Percentiles rank a stretch among this genome's conserved stretches.
phyloP scores from a whole-genome alignment of 129 eudicot genomes.

The Tagetes patula region DNA sequence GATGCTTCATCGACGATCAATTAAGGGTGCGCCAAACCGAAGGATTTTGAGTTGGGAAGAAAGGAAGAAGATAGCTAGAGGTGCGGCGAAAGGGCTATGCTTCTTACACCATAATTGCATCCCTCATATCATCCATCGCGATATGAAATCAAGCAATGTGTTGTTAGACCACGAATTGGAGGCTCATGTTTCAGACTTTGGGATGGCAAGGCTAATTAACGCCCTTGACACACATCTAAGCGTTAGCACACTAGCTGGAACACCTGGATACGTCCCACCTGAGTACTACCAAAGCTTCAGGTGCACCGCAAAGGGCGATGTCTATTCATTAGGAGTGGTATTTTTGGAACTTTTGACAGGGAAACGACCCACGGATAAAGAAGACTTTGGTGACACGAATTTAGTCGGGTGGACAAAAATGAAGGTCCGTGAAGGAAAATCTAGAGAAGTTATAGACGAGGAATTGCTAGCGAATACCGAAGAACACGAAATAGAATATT shows the following conservation, averaged over 20 bases:
- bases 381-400: slow-evolving; percentile 89
- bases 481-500: slow-evolving; percentile 56
- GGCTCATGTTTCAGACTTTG: slow-evolving; percentile 84
- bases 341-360: slow-evolving; percentile 71
- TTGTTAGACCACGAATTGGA: slow-evolving; percentile 77
- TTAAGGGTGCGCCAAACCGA: slow-evolving; percentile 30
- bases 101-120: slow-evolving; percentile 85
- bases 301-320: slow-evolving; percentile 90
- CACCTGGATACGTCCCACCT: slow-evolving; percentile 90
- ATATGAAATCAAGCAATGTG: slow-evolving; percentile 91
- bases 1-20: slow-evolving; percentile 65
- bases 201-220: slow-evolving; percentile 86
- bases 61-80: slow-evolving; percentile 74
- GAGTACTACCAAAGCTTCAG: slow-evolving; percentile 91
- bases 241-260: slow-evolving; percentile 80
- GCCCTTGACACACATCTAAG: slow-evolving; percentile 87
- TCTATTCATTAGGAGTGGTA: slow-evolving; percentile 77
- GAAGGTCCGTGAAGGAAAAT: slow-evolving; percentile 85
- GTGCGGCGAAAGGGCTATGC: slow-evolving; percentile 77
- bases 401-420: slow-evolving; percentile 88
- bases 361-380: slow-evolving; percentile 84
- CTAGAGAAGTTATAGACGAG: slow-evolving; percentile 77
- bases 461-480: slow-evolving; percentile 51
- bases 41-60: slow-evolving; percentile 61
- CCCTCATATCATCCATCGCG: slow-evolving; percentile 86